Evolutionary conservation across 805 yeast species (phyloP).

Genomic region (Ogataea dorogensis): DNA sequence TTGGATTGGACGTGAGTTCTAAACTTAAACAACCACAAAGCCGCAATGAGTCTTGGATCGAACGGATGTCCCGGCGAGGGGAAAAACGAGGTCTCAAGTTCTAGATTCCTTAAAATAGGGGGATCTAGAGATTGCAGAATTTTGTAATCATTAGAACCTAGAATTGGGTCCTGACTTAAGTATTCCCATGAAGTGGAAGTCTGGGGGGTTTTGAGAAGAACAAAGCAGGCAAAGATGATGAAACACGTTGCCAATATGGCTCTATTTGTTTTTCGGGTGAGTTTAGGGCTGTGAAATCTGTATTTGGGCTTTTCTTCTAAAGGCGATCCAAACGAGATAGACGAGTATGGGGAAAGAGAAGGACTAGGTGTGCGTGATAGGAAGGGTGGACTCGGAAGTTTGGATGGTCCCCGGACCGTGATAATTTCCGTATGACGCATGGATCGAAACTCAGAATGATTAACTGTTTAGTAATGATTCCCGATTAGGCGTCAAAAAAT

Average conservation of each 20-base stretch:
- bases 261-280: constrained; percentile 4
- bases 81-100: constrained; percentile 10
- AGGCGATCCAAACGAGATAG: constrained; percentile 9
- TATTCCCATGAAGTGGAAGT: constrained; percentile 1
- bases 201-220: constrained; percentile 1
- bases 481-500: too few relatives aligned
- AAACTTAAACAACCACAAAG: constrained; percentile 19
- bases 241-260: constrained; percentile 2
- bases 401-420: constrained; percentile 4
- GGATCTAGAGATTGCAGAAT: constrained; percentile 8
- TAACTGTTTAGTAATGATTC: too few relatives aligned
- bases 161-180: not conserved
- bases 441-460: not conserved
- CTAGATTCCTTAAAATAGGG: not conserved
- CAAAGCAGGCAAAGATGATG: not conserved
- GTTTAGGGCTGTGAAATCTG: constrained; percentile 3
- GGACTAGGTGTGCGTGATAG: constrained; percentile 11
- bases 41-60: constrained; percentile 23
- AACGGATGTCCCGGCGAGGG: constrained; percentile 12
- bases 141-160: constrained; percentile 6
- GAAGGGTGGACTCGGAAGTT: constrained; percentile 10
- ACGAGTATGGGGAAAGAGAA: constrained; percentile 11
- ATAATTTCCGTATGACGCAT: constrained; percentile 8
- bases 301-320: constrained; percentile 13
- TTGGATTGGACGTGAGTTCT: constrained; percentile 13